These are phyloP conservation scores for Jackrogersella minutella DNA, from an alignment of 495 filamentous ascomycete species.

Conservation along the genomic window DNA sequence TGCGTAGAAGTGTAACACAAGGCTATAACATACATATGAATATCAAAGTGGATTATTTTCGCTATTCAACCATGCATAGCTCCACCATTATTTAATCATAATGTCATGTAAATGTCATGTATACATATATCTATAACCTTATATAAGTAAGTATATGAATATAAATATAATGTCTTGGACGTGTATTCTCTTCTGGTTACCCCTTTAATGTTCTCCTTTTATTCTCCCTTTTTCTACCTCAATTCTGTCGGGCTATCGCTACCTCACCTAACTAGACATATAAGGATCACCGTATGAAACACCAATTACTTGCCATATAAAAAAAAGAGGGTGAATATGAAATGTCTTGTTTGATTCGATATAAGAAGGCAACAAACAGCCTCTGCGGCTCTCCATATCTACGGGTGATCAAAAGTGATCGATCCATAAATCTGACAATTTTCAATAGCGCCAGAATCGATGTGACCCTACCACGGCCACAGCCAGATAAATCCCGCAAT, in stretches of 20 bases:
- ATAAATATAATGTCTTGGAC: too few relatives aligned
- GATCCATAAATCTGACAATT: not conserved
- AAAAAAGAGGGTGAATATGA: too few relatives aligned
- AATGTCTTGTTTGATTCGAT: not conserved
- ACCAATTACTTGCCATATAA: too few relatives aligned
- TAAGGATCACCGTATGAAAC: too few relatives aligned
- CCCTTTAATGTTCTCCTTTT: too few relatives aligned
- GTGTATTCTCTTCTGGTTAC: too few relatives aligned
- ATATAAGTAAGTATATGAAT: too few relatives aligned
- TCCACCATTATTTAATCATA: not conserved
- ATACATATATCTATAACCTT: too few relatives aligned
- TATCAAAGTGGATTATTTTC: not conserved
- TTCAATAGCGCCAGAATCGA: not conserved
- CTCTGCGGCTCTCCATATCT: not conserved
- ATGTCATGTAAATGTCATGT: too few relatives aligned
- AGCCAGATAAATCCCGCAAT: constrained; percentile 2
- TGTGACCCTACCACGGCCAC: not conserved
- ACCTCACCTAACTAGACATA: too few relatives aligned
- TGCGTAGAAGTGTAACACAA: not conserved
- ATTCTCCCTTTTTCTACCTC: too few relatives aligned
- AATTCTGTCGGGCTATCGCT: not conserved
- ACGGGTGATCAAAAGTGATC: not conserved
- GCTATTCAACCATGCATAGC: not conserved
- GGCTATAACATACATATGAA: not conserved
- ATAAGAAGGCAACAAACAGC: not conserved